These are phyloP conservation scores for Taphrina flavorubra DNA, from an alignment of 1,139 yeast species.

Conservation along the genomic window DNA sequence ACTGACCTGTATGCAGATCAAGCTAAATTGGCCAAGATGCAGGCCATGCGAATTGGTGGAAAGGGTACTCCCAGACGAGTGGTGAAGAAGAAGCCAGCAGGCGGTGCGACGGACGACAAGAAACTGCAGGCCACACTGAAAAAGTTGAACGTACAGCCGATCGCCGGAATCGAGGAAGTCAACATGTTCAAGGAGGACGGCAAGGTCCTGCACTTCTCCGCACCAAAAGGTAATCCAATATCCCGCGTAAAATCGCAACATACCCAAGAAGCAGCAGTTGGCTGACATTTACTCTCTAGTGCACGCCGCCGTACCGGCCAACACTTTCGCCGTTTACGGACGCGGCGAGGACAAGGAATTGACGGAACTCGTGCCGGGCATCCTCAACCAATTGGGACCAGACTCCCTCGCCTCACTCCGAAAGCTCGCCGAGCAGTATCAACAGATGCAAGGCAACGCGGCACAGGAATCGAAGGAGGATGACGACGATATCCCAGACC, in stretches of 20 bases:
- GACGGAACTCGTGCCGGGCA: conserved; percentile 91
- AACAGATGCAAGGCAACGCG: conserved; percentile 55
- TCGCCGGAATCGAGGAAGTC: conserved; percentile 92
- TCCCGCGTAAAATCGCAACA: too few species aligned
- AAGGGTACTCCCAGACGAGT: conserved; percentile 63
- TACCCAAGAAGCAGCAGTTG: background rate
- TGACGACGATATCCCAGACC: conserved; percentile 73
- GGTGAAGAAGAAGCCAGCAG: conserved; percentile 79
- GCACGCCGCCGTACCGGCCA: conserved; percentile 88
- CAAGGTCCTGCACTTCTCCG: conserved; percentile 87
- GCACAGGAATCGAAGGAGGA: conserved; percentile 58
- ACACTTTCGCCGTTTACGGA: conserved; percentile 95
- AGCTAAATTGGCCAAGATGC: conserved; percentile 53
- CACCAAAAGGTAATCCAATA: conserved; percentile 46
- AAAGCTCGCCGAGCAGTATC: conserved; percentile 84
- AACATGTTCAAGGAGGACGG: conserved; percentile 98
- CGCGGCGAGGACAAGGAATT: conserved; percentile 91
- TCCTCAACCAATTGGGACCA: conserved; percentile 95
- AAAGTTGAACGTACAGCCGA: conserved; percentile 86
- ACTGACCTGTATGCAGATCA: conserved; percentile 43
- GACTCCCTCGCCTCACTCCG: conserved; percentile 91
- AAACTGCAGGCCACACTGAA: conserved; percentile 88
- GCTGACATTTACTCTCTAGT: conserved; percentile 58
- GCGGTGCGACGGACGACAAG: conserved; percentile 76
- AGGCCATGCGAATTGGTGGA: conserved; percentile 56